Conservation (phyloP, 1,139 yeast species). For the Yamadazyma atmosphaerica region DNA sequence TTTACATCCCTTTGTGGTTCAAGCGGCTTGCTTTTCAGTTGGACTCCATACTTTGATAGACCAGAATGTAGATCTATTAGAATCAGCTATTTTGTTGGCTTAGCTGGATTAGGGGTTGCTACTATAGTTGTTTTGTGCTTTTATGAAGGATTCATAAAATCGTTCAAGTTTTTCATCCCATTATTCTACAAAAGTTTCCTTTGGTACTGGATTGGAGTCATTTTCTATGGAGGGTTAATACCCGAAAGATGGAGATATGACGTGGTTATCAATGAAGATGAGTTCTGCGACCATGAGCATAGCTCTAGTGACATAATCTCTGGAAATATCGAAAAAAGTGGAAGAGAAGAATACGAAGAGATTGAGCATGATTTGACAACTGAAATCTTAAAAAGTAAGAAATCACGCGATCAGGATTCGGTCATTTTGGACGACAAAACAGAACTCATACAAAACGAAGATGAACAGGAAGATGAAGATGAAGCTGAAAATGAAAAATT, state of each 20-base stretch:
- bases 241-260: conserved; percentile 90
- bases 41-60: conserved; percentile 87
- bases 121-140: conserved; percentile 60
- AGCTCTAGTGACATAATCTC: conserved; percentile 34
- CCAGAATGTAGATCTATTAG: conserved; percentile 82
- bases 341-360: conserved; percentile 48
- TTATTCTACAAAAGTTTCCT: conserved; percentile 60
- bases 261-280: conserved; percentile 47
- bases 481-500: conserved; percentile 24
- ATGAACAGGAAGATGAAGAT: conserved; percentile 10
- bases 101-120: conserved; percentile 73
- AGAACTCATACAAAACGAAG: not conserved
- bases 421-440: not conserved
- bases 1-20: conserved; percentile 68
- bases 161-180: conserved; percentile 60
- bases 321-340: conserved; percentile 38
- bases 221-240: conserved; percentile 81
- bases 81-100: conserved; percentile 77
- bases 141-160: conserved; percentile 54
- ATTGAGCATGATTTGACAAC: conserved; percentile 35
- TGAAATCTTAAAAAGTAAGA: conserved; percentile 14
- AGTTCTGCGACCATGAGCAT: conserved; percentile 29
- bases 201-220: conserved; percentile 81
- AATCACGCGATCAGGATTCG: conserved; percentile 1
- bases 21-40: conserved; percentile 75